A percentile compares a stretch with the other conserved stretches of the same genome.
These are phyloP conservation scores for Nyssa sinensis DNA, from an alignment of 148 eudicot species.

Conservation along the genomic window DNA sequence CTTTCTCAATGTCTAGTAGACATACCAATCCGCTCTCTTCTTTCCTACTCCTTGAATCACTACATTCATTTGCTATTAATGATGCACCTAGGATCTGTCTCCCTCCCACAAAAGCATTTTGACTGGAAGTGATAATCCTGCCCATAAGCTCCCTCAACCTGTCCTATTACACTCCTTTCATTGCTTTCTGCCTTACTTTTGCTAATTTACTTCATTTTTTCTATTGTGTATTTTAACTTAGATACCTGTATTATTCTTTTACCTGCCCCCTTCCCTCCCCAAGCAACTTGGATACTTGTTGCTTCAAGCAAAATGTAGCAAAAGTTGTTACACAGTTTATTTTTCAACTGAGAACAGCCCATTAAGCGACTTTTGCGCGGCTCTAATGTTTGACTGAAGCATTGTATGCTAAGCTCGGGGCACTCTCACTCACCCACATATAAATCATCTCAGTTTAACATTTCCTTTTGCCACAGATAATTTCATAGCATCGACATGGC, in stretches of 20 bases:
- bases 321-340: background rate
- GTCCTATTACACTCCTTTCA: background rate
- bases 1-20: no score
- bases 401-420: background rate
- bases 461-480: no score
- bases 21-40: no score
- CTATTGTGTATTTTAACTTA: background rate
- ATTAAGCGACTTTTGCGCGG: background rate
- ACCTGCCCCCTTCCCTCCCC: background rate
- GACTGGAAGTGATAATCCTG: no score
- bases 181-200: constrained; percentile 3
- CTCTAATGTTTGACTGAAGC: background rate
- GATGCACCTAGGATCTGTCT: no score
- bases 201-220: background rate
- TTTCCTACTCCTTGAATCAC: no score
- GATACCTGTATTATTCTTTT: background rate
- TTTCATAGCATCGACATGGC: background rate
- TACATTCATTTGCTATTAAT: no score
- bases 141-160: no score
- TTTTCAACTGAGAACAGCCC: background rate
- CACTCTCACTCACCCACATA: no score
- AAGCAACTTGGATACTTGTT: background rate
- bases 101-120: no score
- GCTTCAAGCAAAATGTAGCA: background rate
- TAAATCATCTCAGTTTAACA: no score